These are phyloP conservation scores for Diaporthe nobilis DNA, from an alignment of 2,329 filamentous ascomycete species.

Conservation along the genomic window DNA sequence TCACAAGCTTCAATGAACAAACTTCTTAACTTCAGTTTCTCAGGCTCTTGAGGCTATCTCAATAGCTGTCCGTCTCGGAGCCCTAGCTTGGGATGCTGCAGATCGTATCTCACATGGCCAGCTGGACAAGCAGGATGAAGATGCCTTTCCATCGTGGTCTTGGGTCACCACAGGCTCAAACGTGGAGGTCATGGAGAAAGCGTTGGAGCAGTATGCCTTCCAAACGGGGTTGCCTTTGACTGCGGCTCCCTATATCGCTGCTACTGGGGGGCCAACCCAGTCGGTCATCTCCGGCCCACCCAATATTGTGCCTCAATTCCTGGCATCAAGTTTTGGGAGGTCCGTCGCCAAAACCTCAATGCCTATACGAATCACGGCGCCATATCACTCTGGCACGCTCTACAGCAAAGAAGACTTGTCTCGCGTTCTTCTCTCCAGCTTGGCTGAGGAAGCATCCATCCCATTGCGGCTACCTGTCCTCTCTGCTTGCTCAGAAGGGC, in stretches of 20 bases:
- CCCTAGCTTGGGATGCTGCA: conserved; percentile 16
- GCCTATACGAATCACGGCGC: conserved; percentile 13
- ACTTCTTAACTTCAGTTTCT: no score
- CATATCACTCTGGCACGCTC: conserved; percentile 1
- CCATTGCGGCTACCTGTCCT: background rate
- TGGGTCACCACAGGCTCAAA: background rate
- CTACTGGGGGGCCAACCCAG: background rate
- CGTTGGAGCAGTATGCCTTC: background rate
- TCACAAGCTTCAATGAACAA: conserved; percentile 59
- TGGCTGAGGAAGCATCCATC: background rate
- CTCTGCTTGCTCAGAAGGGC: conserved; percentile 7
- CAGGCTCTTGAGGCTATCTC: conserved; percentile 14
- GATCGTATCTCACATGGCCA: conserved; percentile 14
- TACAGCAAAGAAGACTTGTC: conserved; percentile 16
- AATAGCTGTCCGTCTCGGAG: conserved; percentile 8
- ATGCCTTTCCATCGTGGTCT: conserved; percentile 3
- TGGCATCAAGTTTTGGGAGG: background rate
- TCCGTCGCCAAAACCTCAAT: conserved; percentile 1
- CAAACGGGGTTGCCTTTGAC: conserved; percentile 10
- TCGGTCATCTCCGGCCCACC: conserved; percentile 7
- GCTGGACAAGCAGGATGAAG: background rate
- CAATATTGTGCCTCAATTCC: conserved; percentile 13
- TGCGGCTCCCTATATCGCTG: conserved; percentile 5
- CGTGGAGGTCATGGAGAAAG: conserved; percentile 1
- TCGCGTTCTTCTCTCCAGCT: background rate